Evolutionary conservation across 495 filamentous ascomycete species (phyloP).

Genomic region (Chaetomium tenue): DNA sequence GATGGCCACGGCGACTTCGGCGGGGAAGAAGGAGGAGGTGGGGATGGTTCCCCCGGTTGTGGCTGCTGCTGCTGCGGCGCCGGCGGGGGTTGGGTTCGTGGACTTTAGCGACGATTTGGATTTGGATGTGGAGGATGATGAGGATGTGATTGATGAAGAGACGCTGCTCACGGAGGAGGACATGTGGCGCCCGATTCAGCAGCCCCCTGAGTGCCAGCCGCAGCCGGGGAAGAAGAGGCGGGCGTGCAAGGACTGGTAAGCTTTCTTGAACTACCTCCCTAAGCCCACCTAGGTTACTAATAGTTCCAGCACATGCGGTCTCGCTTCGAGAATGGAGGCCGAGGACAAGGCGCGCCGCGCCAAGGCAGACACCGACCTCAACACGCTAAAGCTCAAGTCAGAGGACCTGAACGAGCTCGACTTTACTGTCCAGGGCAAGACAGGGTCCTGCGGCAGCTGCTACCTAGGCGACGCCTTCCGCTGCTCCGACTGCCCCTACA

Average conservation of each 20-base stretch:
- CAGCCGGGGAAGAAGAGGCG: constrained; percentile 80
- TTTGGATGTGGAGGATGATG: constrained; percentile 54
- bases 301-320: constrained; percentile 65
- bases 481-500: constrained; percentile 75
- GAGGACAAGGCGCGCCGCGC: constrained; percentile 72
- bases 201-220: constrained; percentile 79
- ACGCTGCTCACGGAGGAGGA: constrained; percentile 80
- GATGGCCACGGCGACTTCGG: too few species aligned
- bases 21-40: too few species aligned
- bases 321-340: constrained; percentile 72
- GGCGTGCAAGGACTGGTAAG: constrained; percentile 87
- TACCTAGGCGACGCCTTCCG: constrained; percentile 87
- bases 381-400: constrained; percentile 66
- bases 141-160: constrained; percentile 88
- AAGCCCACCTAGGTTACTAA: not conserved
- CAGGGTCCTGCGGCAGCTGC: constrained; percentile 89
- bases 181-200: constrained; percentile 64
- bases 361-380: constrained; percentile 51
- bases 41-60: constrained; percentile 12
- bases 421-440: constrained; percentile 94
- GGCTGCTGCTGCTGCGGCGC: constrained; percentile 30
- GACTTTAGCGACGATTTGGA: constrained; percentile 68
- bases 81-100: constrained; percentile 66
- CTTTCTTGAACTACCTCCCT: not conserved
- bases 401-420: constrained; percentile 86